Conservation (phyloP, 2,329 filamentous ascomycete species). For the Diaporthe nobilis region DNA sequence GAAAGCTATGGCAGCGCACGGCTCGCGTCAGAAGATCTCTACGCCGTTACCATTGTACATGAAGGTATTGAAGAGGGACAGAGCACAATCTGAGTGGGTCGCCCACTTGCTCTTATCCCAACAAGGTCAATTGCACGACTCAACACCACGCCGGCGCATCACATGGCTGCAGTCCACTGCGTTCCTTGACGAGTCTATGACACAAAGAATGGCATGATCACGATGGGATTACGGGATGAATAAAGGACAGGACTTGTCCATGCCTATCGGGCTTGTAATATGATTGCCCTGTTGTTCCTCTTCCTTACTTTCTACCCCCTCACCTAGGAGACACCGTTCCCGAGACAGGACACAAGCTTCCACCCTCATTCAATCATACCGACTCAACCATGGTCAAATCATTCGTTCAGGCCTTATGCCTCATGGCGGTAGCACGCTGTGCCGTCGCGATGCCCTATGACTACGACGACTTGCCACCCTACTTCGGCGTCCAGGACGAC, state of each 20-base stretch:
- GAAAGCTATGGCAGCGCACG: background rate
- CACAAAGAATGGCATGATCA: background rate
- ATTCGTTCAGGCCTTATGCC: background rate
- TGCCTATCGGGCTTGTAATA: too few relatives aligned
- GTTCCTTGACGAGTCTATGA: background rate
- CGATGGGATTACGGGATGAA: background rate
- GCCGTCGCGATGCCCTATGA: background rate
- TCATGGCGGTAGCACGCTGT: background rate
- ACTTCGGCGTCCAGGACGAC: background rate
- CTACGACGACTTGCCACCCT: background rate
- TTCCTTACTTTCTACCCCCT: background rate
- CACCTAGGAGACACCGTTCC: background rate
- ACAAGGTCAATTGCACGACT: slow-evolving; percentile 8
- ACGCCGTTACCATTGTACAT: background rate
- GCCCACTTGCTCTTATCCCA: background rate
- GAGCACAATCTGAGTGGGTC: background rate
- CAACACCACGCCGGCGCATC: slow-evolving; percentile 4
- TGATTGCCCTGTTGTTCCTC: background rate
- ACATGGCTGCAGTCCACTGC: background rate
- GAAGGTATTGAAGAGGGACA: background rate
- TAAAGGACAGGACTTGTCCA: background rate
- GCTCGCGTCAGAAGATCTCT: background rate
- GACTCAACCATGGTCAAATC: background rate
- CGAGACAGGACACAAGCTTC: background rate
- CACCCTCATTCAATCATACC: background rate